A percentile compares a stretch with the other conserved stretches of the same genome.
Conservation (phyloP, 345 rosid species). For the Pugionium dolabratum region DNA sequence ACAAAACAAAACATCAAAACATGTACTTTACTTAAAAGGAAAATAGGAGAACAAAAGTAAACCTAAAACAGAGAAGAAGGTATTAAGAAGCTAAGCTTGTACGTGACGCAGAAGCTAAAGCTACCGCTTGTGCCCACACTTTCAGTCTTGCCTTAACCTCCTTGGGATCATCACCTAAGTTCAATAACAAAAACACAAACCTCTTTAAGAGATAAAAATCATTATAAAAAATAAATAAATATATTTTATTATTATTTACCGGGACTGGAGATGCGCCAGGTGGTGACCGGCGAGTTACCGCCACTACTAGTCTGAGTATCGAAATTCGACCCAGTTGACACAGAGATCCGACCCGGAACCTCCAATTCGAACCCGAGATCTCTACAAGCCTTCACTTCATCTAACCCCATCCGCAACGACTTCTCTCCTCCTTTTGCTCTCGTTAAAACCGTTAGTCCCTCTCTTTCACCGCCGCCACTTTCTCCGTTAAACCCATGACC, state of each 20-base stretch:
- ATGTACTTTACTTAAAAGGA: no score
- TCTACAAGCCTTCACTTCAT: conserved; percentile 83
- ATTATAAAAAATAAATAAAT: neutral
- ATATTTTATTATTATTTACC: conserved; percentile 45
- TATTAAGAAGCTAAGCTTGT: conserved; percentile 30
- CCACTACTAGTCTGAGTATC: conserved; percentile 72
- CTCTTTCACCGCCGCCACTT: conserved; percentile 41
- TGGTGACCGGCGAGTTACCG: conserved; percentile 80
- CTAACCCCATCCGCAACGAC: conserved; percentile 76
- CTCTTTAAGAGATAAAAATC: neutral
- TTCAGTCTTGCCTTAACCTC: conserved; percentile 95
- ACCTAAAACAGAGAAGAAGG: conserved; percentile 11
- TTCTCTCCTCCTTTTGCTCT: conserved; percentile 82
- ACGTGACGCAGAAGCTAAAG: conserved; percentile 64
- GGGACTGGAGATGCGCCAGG: conserved; percentile 92
- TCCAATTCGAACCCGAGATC: conserved; percentile 93
- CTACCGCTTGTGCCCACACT: conserved; percentile 99
- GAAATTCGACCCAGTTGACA: conserved; percentile 50
- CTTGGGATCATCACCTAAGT: conserved; percentile 86
- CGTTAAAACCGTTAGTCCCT: conserved; percentile 70
- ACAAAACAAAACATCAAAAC: no score
- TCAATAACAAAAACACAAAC: neutral
- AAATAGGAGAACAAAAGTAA: neutral
- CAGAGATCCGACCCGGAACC: conserved; percentile 53
- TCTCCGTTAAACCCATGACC: conserved; percentile 19